Evolutionary conservation across 2,329 filamentous ascomycete species (phyloP).

Genomic region (Xylariaceae sp.): DNA sequence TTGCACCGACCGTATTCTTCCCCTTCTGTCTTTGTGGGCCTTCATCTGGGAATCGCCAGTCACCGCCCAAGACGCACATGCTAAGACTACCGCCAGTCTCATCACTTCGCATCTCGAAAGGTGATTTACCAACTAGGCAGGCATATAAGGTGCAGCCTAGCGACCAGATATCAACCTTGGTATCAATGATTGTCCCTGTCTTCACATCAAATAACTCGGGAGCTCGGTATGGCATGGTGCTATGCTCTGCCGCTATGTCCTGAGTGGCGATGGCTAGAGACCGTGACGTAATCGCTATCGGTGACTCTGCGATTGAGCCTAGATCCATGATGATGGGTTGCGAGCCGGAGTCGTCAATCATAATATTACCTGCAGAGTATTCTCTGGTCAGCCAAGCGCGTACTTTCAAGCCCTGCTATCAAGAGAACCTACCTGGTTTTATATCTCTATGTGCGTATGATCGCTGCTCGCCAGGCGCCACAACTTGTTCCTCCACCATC

Average conservation of each 20-base stretch:
- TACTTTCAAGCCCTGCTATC: not conserved
- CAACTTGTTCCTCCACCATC: slow-evolving; percentile 79
- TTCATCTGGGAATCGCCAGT: slow-evolving; percentile 97
- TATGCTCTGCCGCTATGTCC: slow-evolving; percentile 93
- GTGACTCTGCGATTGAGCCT: slow-evolving; percentile 85
- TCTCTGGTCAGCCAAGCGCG: slow-evolving; percentile 1
- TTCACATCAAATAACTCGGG: slow-evolving; percentile 98
- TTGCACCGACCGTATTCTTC: slow-evolving; percentile 46
- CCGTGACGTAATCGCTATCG: slow-evolving; percentile 86
- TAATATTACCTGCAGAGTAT: slow-evolving; percentile 77
- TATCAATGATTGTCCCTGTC: slow-evolving; percentile 88
- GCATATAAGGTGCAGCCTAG: slow-evolving; percentile 97
- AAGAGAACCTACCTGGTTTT: slow-evolving; percentile 75
- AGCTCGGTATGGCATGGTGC: slow-evolving; percentile 97
- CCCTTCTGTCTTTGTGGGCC: slow-evolving; percentile 61
- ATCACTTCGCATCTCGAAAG: slow-evolving; percentile 93
- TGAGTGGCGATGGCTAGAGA: slow-evolving; percentile 91
- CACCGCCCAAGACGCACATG: slow-evolving; percentile 89
- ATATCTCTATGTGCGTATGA: slow-evolving; percentile 96
- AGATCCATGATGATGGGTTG: slow-evolving; percentile 97
- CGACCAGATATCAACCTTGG: slow-evolving; percentile 98
- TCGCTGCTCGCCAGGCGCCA: slow-evolving; percentile 70
- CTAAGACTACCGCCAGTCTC: slow-evolving; percentile 94
- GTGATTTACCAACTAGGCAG: slow-evolving; percentile 93
- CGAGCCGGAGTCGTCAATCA: slow-evolving; percentile 91